phyloP scores from a whole-genome alignment of 495 filamentous ascomycete genomes.

The Endocarpon pusillum region DNA sequence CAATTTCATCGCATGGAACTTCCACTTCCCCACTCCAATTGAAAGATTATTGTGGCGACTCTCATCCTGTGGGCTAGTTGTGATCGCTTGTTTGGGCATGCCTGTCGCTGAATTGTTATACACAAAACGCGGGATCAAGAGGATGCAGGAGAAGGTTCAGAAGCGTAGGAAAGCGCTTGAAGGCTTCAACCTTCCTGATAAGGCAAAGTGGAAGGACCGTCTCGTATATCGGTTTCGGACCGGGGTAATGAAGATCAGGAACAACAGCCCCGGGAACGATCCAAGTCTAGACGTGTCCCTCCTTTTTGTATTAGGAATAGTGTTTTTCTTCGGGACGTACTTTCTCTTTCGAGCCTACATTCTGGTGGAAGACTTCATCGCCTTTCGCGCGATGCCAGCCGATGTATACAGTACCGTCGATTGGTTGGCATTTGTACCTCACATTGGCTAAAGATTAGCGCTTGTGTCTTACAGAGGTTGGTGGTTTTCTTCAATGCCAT shows the following conservation, averaged over 20 bases:
- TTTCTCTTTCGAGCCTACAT: neutral
- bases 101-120: too few species aligned
- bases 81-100: neutral
- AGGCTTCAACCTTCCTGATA: too few species aligned
- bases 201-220: neutral
- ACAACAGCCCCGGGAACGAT: neutral
- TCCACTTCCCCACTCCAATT: slow-evolving; percentile 9
- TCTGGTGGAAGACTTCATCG: neutral
- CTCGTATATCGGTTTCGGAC: neutral
- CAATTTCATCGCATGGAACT: slow-evolving; percentile 17
- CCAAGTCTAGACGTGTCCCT: neutral
- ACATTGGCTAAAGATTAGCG: too few species aligned
- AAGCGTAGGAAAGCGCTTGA: neutral
- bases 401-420: neutral
- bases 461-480: too few species aligned
- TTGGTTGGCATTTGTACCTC: neutral
- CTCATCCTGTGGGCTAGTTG: slow-evolving; percentile 1
- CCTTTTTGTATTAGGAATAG: neutral
- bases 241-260: slow-evolving; percentile 1
- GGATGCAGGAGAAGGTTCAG: neutral
- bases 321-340: too few species aligned
- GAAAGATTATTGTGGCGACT: slow-evolving; percentile 17
- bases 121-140: too few species aligned
- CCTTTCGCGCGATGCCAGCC: neutral
- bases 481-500: too few species aligned